Base-by-base conservation (phyloP, 73 alveolate genomes). In the Diophrys appendiculata region DNA sequence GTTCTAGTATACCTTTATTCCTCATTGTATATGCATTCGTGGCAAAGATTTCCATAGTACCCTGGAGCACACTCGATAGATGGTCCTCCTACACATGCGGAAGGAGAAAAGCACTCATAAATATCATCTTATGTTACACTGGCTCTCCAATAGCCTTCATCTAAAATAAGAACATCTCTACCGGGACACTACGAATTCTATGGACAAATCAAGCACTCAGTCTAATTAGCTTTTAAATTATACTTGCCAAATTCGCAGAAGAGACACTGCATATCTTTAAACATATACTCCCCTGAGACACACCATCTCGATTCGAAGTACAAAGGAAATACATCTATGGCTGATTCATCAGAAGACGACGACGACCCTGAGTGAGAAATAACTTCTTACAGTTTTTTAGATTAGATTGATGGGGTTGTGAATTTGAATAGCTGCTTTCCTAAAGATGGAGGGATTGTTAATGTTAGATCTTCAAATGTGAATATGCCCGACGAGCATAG, bases 141-240 rank as follows among this genome's bases (percentile, higher is more conserved):
- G 26, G 72, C 23, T 27, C 85, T 76, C 85, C 85, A 76, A 27
- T 33, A 76, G 26, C 77, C 85, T 27, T 27, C 69, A 32, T 33
- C 56, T 2, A 76, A 76, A 18, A 27, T 13, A 31, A 76, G 29
- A 1, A n/a, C 65, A 26, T 76, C 65, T 24, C 71, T 52, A 24
- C 85, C 85, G 2, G 69, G 77, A 32, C 85, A 76, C 23, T 28
- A 28, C 0, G 85, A 68, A 65, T 76, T 28, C 2, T 29, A 31
- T n/a, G 85, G 85, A 34, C 85, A 76, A 34, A 11, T 18, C 18
- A 11, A 11, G 18, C 60, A 43, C 60, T 43, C 60, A 11, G 60
- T 43, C 60, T 43, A 43, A 5, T 43, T 18, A 11, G 5, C 18
- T 43, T 11, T 11, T 43, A 43, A 18, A 43, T 43, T 43, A 18